Conservation (phyloP, 1,284 basidiomycete genomes). For the Fomes fomentarius region DNA sequence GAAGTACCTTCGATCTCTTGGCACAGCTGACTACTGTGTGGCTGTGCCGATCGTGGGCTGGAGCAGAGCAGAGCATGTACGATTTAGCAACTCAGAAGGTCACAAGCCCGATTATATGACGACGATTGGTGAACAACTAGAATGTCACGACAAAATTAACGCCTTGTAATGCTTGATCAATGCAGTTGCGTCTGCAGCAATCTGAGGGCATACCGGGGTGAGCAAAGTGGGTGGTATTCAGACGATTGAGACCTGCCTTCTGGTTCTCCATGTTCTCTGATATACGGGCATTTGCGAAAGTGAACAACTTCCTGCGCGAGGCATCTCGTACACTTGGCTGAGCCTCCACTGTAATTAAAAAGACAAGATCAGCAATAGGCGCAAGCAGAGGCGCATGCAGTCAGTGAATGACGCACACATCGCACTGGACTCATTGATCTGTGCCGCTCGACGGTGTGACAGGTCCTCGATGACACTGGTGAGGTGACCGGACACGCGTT, state of each 20-base stretch:
- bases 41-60: not conserved
- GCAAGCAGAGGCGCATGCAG: not conserved
- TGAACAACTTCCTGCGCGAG: constrained; percentile 41
- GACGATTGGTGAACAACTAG: no score
- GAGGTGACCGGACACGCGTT: constrained; percentile 34
- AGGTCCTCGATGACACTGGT: constrained; percentile 40
- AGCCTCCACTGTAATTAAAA: constrained; percentile 34
- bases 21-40: not conserved
- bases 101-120: not conserved
- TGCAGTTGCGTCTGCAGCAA: constrained; percentile 44
- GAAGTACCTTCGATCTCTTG: no score
- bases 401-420: constrained; percentile 34
- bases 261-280: constrained; percentile 47
- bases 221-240: no score
- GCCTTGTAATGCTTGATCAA: constrained; percentile 51
- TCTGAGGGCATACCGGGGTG: constrained; percentile 35
- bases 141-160: constrained; percentile 37
- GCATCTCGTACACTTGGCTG: constrained; percentile 38
- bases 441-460: constrained; percentile 36
- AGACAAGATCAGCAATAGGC: not conserved
- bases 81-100: not conserved
- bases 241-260: constrained; percentile 38
- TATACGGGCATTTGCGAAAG: constrained; percentile 38
- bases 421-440: constrained; percentile 40
- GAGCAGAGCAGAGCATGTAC: not conserved